Percentiles rank a stretch among this genome's conserved stretches.
Evolutionary conservation across 306 rosid genomes (phyloP).

Genomic region (Begonia loranthoides): DNA sequence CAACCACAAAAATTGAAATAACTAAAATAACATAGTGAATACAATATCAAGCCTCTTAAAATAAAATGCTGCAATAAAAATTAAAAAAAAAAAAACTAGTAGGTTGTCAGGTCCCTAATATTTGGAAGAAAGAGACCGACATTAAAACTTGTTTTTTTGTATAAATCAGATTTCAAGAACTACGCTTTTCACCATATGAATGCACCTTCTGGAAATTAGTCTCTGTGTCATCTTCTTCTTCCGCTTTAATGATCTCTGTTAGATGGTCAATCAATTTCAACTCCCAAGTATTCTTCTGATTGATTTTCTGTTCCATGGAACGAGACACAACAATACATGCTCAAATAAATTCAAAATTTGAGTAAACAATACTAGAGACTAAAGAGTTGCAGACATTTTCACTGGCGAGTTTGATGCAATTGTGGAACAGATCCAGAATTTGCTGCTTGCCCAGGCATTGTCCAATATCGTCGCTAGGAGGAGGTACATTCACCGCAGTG

Average conservation of each 20-base stretch:
- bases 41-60: no score
- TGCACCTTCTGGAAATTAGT: conserved; percentile 89
- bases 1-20: no score
- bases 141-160: background rate
- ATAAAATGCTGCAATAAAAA: background rate
- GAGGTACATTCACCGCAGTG: conserved; percentile 17
- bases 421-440: conserved; percentile 78
- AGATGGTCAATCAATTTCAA: conserved; percentile 84
- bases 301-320: conserved; percentile 60
- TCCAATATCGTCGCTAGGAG: conserved; percentile 18
- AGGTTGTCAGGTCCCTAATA: background rate
- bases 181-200: background rate
- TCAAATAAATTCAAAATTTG: no score
- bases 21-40: no score
- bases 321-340: conserved; percentile 1
- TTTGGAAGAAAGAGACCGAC: background rate
- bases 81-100: background rate
- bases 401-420: conserved; percentile 95
- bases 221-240: conserved; percentile 63
- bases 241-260: conserved; percentile 70
- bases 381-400: conserved; percentile 47
- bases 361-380: no score
- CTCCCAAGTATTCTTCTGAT: conserved; percentile 97
- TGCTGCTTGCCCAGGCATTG: conserved; percentile 62
- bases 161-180: conserved; percentile 6